Conservation (phyloP, 805 yeast genomes). For the Wickerhamomyces alni region DNA sequence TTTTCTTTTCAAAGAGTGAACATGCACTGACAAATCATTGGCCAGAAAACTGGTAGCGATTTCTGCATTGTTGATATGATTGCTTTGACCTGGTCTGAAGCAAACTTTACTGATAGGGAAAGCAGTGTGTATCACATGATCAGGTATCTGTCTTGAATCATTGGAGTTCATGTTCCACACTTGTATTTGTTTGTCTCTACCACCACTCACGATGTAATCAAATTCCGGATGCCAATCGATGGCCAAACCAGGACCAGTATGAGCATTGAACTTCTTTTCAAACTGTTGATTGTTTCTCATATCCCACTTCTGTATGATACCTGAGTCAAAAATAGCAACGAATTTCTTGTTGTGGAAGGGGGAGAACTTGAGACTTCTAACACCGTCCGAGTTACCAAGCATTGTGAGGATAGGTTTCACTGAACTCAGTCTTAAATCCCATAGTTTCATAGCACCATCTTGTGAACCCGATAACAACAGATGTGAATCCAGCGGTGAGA, state of each 20-base stretch:
- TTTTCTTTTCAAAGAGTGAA: constrained; percentile 66
- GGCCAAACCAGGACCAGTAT: constrained; percentile 85
- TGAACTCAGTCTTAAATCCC: constrained; percentile 56
- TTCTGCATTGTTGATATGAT: constrained; percentile 48
- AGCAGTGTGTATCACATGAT: constrained; percentile 64
- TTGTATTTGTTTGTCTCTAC: constrained; percentile 79
- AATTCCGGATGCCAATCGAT: constrained; percentile 82
- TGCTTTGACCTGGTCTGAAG: constrained; percentile 47
- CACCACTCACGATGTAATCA: constrained; percentile 85
- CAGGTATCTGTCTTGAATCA: constrained; percentile 45
- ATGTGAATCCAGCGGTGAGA: constrained; percentile 31
- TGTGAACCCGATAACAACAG: constrained; percentile 61
- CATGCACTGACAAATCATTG: constrained; percentile 59
- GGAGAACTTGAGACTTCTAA: constrained; percentile 49
- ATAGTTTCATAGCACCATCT: constrained; percentile 69
- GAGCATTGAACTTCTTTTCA: constrained; percentile 80
- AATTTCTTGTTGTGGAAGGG: constrained; percentile 50
- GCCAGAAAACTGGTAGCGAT: constrained; percentile 70
- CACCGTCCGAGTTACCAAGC: constrained; percentile 65
- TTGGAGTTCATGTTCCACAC: constrained; percentile 58
- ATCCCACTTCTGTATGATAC: constrained; percentile 84
- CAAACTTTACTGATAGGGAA: constrained; percentile 73
- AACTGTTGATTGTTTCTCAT: constrained; percentile 54
- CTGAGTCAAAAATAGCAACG: constrained; percentile 83
- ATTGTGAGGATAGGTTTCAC: constrained; percentile 46